phyloP scores from a whole-genome alignment of 352 stramenopile genomes.

The Blastocystis hominis region DNA sequence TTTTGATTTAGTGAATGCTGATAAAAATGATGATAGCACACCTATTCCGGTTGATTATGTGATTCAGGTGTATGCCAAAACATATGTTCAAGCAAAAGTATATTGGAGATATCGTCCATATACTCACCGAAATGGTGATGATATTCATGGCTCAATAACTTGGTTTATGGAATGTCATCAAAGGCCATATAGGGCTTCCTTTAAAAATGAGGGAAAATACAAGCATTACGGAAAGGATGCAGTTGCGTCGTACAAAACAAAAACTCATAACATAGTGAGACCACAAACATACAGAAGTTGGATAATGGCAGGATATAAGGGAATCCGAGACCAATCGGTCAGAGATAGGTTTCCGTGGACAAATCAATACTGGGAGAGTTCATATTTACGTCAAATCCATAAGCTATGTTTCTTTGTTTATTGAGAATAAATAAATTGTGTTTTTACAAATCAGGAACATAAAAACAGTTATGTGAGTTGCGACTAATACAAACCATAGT shows the following conservation, averaged over 20 bases:
- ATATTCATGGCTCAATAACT: conserved; percentile 40
- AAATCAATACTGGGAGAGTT: neutral
- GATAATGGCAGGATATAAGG: conserved; percentile 11
- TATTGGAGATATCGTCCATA: conserved; percentile 23
- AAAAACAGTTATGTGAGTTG: too few relatives aligned
- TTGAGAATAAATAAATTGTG: neutral
- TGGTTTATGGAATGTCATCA: conserved; percentile 21
- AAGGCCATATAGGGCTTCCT: neutral
- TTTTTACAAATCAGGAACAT: too few relatives aligned
- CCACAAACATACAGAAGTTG: neutral
- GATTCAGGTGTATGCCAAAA: conserved; percentile 31
- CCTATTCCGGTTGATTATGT: conserved; percentile 10
- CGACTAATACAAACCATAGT: too few relatives aligned
- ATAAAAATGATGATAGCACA: too few relatives aligned
- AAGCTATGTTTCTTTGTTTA: neutral
- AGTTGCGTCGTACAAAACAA: neutral
- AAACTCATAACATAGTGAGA: neutral
- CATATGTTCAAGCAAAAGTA: neutral
- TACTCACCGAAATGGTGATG: conserved; percentile 29
- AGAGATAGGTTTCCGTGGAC: neutral
- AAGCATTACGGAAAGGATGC: conserved; percentile 31
- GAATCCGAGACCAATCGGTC: neutral
- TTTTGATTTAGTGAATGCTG: too few relatives aligned
- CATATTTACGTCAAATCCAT: neutral
- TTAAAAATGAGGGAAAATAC: neutral